phyloP scores from a whole-genome alignment of 2,329 filamentous ascomycete genomes.

The Penicillium verrucosum region DNA sequence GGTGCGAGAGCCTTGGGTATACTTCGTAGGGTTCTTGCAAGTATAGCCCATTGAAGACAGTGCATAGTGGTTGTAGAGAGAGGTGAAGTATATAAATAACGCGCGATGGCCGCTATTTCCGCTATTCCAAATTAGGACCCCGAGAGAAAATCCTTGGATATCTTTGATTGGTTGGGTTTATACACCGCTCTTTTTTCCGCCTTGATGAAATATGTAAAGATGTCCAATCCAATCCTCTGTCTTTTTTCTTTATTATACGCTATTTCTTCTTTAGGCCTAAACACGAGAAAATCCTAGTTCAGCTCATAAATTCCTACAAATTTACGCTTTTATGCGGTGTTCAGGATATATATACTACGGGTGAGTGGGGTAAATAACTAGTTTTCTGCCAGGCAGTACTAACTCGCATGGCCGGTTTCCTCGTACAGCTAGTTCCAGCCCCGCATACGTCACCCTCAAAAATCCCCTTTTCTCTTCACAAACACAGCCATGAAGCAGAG shows the following conservation, averaged over 20 bases:
- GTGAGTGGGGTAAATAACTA: not conserved
- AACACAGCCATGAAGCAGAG: conserved; percentile 53
- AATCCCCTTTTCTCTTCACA: conserved; percentile 21
- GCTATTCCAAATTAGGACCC: not conserved
- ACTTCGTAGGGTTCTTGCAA: not conserved
- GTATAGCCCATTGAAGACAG: not conserved
- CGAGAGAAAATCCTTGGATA: not conserved
- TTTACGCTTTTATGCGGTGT: not conserved
- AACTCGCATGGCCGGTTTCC: not conserved
- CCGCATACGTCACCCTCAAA: conserved; percentile 40
- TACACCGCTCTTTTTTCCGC: not conserved
- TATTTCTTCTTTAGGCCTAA: not conserved
- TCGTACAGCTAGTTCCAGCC: conserved; percentile 20
- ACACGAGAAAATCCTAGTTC: not conserved
- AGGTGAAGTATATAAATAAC: not conserved
- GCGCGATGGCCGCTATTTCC: not conserved
- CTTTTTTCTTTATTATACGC: not conserved
- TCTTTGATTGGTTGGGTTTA: not conserved
- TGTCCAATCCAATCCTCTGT: not conserved
- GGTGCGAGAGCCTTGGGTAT: no score
- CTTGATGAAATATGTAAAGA: not conserved
- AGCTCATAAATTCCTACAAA: not conserved
- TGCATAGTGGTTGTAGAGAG: not conserved
- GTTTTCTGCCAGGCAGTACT: not conserved
- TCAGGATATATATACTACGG: not conserved